A percentile compares a stretch with the other conserved stretches of the same genome.
Evolutionary conservation across 2,329 filamentous ascomycete species (phyloP).

Genomic region (Aspergillus hiratsukae): DNA sequence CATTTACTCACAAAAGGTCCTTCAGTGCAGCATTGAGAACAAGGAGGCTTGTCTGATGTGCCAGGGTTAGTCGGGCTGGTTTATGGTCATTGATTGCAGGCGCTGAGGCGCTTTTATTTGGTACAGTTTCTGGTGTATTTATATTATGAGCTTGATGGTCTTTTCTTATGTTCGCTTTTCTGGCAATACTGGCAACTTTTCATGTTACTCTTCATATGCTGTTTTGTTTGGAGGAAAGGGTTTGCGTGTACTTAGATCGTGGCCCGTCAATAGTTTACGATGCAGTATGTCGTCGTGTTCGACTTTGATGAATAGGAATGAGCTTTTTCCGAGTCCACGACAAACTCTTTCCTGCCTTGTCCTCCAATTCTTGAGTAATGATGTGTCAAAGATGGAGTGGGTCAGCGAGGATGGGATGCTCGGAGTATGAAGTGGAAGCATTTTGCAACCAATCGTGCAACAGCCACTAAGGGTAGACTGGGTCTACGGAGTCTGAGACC

Average conservation of each 20-base stretch:
- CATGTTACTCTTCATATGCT: constrained; percentile 1
- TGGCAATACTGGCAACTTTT: constrained; percentile 2
- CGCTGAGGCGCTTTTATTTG: background rate
- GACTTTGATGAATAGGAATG: background rate
- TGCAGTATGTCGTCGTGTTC: background rate
- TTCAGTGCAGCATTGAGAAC: constrained; percentile 97
- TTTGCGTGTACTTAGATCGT: background rate
- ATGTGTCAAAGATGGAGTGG: background rate
- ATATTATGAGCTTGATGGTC: constrained; percentile 33
- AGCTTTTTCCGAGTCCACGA: background rate
- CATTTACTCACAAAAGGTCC: constrained; percentile 89
- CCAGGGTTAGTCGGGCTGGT: constrained; percentile 63
- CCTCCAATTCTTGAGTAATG: too few species aligned
- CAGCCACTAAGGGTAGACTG: too few species aligned
- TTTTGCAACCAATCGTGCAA: too few species aligned
- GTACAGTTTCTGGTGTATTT: constrained; percentile 22
- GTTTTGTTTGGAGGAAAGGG: background rate
- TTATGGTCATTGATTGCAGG: background rate
- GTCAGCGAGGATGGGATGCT: background rate
- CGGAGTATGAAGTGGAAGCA: too few species aligned
- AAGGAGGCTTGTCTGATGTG: constrained; percentile 95
- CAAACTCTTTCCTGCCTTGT: background rate
- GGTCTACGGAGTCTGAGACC: too few species aligned
- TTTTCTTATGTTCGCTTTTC: constrained; percentile 12
- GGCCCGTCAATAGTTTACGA: background rate